Evolutionary conservation across 2,329 filamentous ascomycete genomes (phyloP), one percentile per base, ranked within the genome.

Genomic region (Xylaria sp.): DNA sequence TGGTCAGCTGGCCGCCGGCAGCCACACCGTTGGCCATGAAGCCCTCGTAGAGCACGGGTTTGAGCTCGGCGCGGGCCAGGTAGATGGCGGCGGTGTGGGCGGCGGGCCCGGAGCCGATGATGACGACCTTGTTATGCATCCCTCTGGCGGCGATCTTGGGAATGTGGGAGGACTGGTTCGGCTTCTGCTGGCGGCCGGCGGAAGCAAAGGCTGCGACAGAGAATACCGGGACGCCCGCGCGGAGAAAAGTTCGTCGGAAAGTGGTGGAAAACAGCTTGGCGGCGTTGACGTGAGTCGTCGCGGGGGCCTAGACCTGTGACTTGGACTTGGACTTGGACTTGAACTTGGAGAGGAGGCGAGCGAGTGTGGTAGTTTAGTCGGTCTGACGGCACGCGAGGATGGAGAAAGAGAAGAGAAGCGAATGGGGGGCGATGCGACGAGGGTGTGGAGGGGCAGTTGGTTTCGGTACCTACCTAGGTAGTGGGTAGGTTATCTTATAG

Each of bases 71-170:
- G 75, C 95, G 90, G 48, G 93, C 90, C 72, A 97, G 89, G 80
- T 99, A 99, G 76, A 99, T 88, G 77, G 95, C 95, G 65, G 95
- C 95, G 47, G 95, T 99, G 82, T 99, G 95, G 79, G 93, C 95
- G 71, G 93, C 95, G 66, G 95, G 95, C 82, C 95, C 95, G 65
- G 95, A 99, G 82, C 95, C 93, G 80, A 92, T 90, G 74, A 93
- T 92, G 75, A 97, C 91, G 73, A 97, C 89, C 79, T 94, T 95
- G 81, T 86, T 91, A 80, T 98, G 95, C 90, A 97, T 96, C 75
- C 85, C 92, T 76, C 80, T 81, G 44, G 76, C 77, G 60, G 75
- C 72, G 57, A 80, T 73, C 69, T 70, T 77, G 66, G 75, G 75
- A 65, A 77, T 71, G 70, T 76, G 74, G 56, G 58, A 68, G n/a